phyloP scores from a whole-genome alignment of 164 flowering plant species.

The Berberis thunbergii region DNA sequence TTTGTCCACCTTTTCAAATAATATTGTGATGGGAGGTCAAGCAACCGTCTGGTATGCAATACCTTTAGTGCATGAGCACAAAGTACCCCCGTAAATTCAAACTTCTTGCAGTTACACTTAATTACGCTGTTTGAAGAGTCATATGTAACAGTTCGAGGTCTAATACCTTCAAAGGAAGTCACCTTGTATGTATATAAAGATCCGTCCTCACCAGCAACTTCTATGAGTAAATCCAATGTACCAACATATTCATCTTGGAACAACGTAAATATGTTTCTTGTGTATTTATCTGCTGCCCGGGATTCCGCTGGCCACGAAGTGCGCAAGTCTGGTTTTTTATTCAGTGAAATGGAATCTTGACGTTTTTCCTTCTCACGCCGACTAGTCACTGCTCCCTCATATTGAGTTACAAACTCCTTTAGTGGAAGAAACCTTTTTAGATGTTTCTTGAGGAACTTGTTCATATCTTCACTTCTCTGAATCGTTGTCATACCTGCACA shows the following conservation, averaged over 20 bases:
- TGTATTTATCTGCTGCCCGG: not conserved
- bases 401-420: not conserved
- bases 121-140: not conserved
- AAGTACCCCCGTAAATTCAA: slow-evolving; percentile 3
- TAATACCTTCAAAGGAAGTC: not conserved
- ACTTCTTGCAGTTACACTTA: slow-evolving; percentile 4
- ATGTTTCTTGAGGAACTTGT: not conserved
- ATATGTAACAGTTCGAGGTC: not conserved
- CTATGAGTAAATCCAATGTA: not conserved
- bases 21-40: slow-evolving; percentile 3
- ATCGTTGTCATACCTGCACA: not conserved
- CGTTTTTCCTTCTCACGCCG: not conserved
- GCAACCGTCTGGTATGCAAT: slow-evolving; percentile 1
- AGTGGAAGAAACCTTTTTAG: not conserved
- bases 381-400: not conserved
- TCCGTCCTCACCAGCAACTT: not conserved
- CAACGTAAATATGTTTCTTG: not conserved
- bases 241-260: slow-evolving; percentile 4
- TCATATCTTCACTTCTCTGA: slow-evolving; percentile 1
- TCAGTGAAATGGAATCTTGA: not conserved
- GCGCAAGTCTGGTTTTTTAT: not conserved
- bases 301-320: not conserved
- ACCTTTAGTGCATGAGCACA: slow-evolving; percentile 6
- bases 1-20: slow-evolving; percentile 5
- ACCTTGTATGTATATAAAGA: not conserved